Conservation (phyloP, 2,329 filamentous ascomycete genomes). For the Zelopaecilomyces penicillatus region DNA sequence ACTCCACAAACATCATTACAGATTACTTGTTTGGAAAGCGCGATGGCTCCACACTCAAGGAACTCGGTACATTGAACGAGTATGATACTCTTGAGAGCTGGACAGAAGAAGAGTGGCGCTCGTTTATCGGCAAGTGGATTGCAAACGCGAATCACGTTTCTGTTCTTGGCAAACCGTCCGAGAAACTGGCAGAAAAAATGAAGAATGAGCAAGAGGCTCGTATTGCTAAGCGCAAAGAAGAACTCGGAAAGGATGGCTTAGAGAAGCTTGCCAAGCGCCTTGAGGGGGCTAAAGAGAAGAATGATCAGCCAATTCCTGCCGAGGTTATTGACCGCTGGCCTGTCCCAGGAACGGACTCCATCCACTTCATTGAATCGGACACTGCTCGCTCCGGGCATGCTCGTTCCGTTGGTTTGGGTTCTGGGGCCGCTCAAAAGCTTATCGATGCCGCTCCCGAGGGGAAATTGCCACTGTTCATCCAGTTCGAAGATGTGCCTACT, state of each 20-base stretch:
- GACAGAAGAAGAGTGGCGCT: conserved; percentile 76
- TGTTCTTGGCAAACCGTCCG: conserved; percentile 78
- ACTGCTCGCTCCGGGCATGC: conserved; percentile 79
- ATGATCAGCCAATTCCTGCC: conserved; percentile 77
- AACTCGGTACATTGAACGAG: conserved; percentile 47
- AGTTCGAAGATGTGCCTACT: conserved; percentile 89
- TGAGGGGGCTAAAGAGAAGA: conserved; percentile 76
- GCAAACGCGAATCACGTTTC: conserved; percentile 79
- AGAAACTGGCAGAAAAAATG: conserved; percentile 67
- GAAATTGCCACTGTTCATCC: conserved; percentile 76
- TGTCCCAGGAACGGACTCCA: conserved; percentile 79
- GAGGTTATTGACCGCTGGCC: conserved; percentile 73
- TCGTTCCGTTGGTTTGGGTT: conserved; percentile 55
- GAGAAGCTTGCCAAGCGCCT: conserved; percentile 66
- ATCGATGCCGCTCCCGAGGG: conserved; percentile 60
- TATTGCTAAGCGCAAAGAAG: conserved; percentile 67
- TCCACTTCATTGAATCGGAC: conserved; percentile 85
- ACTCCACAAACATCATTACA: conserved; percentile 76
- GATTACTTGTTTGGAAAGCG: conserved; percentile 86
- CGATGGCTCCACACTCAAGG: conserved; percentile 66
- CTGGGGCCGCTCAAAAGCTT: conserved; percentile 64
- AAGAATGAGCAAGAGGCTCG: conserved; percentile 75
- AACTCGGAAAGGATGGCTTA: conserved; percentile 75
- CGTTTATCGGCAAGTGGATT: conserved; percentile 76
- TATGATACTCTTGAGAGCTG: conserved; percentile 68